Evolutionary conservation across 768 basidiomycete genomes (phyloP), one percentile per base, ranked within the genome.

Genomic region (Galerina marginata): DNA sequence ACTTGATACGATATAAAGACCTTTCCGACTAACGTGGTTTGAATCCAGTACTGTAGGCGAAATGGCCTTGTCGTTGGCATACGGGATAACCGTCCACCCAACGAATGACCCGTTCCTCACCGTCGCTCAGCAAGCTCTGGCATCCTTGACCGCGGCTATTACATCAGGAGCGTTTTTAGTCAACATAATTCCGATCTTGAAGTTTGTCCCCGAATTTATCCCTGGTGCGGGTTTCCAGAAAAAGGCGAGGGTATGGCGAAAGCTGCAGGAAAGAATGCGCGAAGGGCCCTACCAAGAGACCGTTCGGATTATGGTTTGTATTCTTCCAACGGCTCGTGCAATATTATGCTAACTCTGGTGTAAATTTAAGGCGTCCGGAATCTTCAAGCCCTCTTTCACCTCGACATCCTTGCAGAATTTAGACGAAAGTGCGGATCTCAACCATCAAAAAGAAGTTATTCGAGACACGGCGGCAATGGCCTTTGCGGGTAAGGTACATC

Each of bases 161-260:
- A 3, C 29, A 33, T 33, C 29, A 33, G 29, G 29, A 33, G 29
- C 29, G 29, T 33, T 33, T 33, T 33, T 33, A 7, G 29, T 33
- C 29, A 2, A 33, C 29, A 33, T 33, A 5, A 33, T 33, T 33
- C 29, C 29, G 4, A 33, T 33, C 29, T 33, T 33, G 29, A 33
- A 33, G 29, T 67, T 81, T 53, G 51, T 83, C 42, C 83, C 83
- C 11, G 71, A 73, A n/a, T 87, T 86, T 85, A 77, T 86, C 58
- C 86, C 86, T 6, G 86, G 86, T 6, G 82, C 82, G 9, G 72
- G 73, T 0, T 86, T 87, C 74, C 78, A 86, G 65, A 61, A 67
- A 46, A 79, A 71, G 26, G 85, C 84, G 0, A 75, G 68, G 40
- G 71, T 72, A 56, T 85, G 83, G 81, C 74, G 75, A 6, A 64